Conservation (phyloP, 768 basidiomycete genomes). For the Lyophyllum atratum region DNA sequence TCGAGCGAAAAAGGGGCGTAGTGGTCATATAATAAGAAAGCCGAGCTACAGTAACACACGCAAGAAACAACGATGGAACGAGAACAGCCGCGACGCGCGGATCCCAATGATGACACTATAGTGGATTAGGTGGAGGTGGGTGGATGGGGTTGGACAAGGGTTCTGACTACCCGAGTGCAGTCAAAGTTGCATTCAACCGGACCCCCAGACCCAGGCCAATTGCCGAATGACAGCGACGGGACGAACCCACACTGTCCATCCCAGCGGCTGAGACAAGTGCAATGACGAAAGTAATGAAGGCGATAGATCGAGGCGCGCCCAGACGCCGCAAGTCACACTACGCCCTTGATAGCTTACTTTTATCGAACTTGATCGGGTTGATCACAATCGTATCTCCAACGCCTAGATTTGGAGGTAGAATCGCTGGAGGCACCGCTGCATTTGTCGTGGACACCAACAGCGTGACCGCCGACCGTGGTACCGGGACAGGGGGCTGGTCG, state of each 20-base stretch:
- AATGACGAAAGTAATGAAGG: neutral
- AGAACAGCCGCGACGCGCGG: neutral
- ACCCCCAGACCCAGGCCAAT: neutral
- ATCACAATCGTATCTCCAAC: slow-evolving; percentile 12
- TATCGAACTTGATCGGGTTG: slow-evolving; percentile 15
- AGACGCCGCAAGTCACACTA: neutral
- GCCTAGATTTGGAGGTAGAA: neutral
- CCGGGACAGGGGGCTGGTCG: neutral
- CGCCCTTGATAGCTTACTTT: slow-evolving; percentile 6
- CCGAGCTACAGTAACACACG: slow-evolving; percentile 12
- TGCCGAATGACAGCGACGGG: neutral
- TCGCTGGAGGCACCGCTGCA: neutral
- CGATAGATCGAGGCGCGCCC: neutral
- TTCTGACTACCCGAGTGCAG: neutral
- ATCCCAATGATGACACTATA: neutral
- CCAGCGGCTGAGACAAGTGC: neutral
- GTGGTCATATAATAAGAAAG: neutral
- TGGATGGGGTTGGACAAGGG: neutral
- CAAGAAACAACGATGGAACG: neutral
- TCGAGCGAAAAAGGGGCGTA: neutral
- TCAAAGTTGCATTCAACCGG: neutral
- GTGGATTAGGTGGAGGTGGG: too few species aligned
- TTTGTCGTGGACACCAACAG: slow-evolving; percentile 9
- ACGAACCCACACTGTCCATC: neutral
- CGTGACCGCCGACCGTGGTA: slow-evolving; percentile 4